Base-by-base conservation (phyloP, 176 grass and related monocot genomes). In the Pontederia crassipes region DNA sequence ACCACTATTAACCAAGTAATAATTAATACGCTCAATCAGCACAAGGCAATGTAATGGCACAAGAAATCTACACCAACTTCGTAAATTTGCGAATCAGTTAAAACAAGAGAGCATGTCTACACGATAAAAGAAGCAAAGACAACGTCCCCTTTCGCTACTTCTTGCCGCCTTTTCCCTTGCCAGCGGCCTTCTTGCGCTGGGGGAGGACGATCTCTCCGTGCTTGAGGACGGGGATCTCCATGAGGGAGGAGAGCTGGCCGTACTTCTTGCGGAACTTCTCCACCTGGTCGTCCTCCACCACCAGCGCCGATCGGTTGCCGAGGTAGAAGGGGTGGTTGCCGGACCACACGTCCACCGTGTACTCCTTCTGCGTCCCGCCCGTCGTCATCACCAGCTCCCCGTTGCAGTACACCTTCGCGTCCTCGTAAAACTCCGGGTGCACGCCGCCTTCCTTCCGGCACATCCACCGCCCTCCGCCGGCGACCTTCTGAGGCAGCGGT, bases 281-380 rank as follows among this genome's bases (percentile, higher is more conserved):
- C 81, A 89, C 84, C 86, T 85, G 86, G 75, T 83, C 84, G 86
- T 81, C 86, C 69, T 82, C 81, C 7, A 79, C 72, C 27, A 76
- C 75, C 66, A 89, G 76, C 54, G 86, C 86, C 64, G 86, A 89
- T 32, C 78, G 80, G 78, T 68, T 83, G 59, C 92, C 92, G 13
- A 85, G 80, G 81, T 85, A 97, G 75, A 88, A 97, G 18, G 87
- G 87, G 81, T 97, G 92, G 76, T 97, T 97, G 47, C 92, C 92
- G 52, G 92, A 97, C 92, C 87, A 97, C 20, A 87, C 85, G 75
- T 97, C 92, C 73, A 97, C 87, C 60, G 79, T 73, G 75, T 87
- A 81, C 75, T 97, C 87, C 70, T 59, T 67, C 72, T 83, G 82
- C 28, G 92, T 97, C 11, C 92, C 92, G 64, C 87, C 82, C 49